Base-by-base conservation (phyloP, 768 basidiomycete genomes). In the Lentinula guzmanii region DNA sequence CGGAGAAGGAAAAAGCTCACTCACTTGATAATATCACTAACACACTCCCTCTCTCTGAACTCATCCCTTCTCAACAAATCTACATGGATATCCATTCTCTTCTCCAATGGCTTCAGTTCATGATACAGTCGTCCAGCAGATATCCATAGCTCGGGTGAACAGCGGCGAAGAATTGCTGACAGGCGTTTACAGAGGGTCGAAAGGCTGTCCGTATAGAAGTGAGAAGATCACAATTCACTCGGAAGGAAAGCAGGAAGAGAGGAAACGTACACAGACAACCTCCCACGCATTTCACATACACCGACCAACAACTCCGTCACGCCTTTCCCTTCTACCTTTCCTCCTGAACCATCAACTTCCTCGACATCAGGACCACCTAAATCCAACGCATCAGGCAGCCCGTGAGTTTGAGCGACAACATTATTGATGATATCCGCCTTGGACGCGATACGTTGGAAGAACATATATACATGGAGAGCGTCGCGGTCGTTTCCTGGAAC, bases 21-120 rank as follows among this genome's bases (percentile, higher is more conserved):
- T 61, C 68, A 95, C 95, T 90, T 95, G 65, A 82, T 79, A 46
- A 98, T 79, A 69, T 98, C 97, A 66, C 82, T 87, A 18, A 92
- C 93, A 72, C 95, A 98, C 68, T 98, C 96, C 76, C 89, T 83
- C 72, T 95, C 95, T 24, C 89, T 83, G 77, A 99, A 95, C 71
- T 95, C 95, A 66, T 98, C 93, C 51, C 87, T 81, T 46, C 90
- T 81, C 3, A 98, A 76, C 28, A 90, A 78, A 52, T 91, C 90
- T 64, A 98, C 84, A 69, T 97, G 95, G 76, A 90, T 89, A 67
- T 99, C 95, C 52, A 99, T 84, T 33, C 91, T 83, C 71, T 90
- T 92, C 76, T 99, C 97, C 71, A 97, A 85, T 0, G 89, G 90
- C 0, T 85, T 84, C 21, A 98, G 82, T 65, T 99, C 97, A 6